Evolutionary conservation across 116 monocot genomes (phyloP).

Genomic region (Papilionanthe hybrid): DNA sequence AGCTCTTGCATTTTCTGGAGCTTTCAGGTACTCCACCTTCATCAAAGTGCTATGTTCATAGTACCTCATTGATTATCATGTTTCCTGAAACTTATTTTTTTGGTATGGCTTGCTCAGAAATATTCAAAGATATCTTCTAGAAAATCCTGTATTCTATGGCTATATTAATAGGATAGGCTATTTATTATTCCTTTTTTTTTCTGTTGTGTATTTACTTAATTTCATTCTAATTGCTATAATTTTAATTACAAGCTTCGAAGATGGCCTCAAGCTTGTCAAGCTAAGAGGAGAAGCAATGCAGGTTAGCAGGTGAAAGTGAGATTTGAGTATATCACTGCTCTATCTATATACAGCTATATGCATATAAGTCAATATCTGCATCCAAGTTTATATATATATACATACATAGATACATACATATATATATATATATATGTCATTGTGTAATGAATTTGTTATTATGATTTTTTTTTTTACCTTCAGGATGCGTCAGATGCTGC

Average conservation of each 20-base stretch:
- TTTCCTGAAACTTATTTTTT: not conserved
- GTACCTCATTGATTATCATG: not conserved
- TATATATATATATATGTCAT: not conserved
- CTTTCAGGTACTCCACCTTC: constrained; percentile 63
- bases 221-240: constrained; percentile 6
- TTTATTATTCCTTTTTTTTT: not conserved
- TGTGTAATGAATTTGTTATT: not conserved
- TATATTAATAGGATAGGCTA: not conserved
- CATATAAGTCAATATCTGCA: not conserved
- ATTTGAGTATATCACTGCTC: not conserved
- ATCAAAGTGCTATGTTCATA: not conserved
- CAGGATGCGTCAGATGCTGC: constrained; percentile 97
- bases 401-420: not conserved
- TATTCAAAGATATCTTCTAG: not conserved
- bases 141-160: not conserved
- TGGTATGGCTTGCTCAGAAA: not conserved
- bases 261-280: constrained; percentile 99
- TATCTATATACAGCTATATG: not conserved
- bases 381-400: not conserved
- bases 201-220: not conserved
- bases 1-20: constrained; percentile 93
- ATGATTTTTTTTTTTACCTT: constrained; percentile 6
- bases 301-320: constrained; percentile 29
- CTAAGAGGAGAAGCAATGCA: constrained; percentile 99
- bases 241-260: constrained; percentile 75